A percentile compares a stretch with the other conserved stretches of the same genome.
Conservation (phyloP, 2,329 filamentous ascomycete species). For the Beauveria scarabaeidicola region DNA sequence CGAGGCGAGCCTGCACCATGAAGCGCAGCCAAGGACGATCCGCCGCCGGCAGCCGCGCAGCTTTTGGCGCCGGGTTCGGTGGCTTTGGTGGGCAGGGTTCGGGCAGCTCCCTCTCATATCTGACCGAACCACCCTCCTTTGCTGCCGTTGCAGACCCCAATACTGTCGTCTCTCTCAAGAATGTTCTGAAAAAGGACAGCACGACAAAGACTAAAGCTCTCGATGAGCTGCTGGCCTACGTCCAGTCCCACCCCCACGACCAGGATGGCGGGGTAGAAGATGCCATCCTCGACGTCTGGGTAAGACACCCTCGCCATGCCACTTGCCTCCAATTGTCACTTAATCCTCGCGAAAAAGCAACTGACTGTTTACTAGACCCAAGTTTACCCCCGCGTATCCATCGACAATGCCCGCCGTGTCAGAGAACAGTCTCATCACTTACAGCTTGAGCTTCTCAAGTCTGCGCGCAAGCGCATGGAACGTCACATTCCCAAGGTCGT, state of each 20-base stretch:
- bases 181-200: constrained; percentile 83
- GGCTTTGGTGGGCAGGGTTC: constrained; percentile 32
- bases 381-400: constrained; percentile 80
- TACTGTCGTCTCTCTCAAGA: constrained; percentile 84
- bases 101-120: constrained; percentile 63
- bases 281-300: constrained; percentile 80
- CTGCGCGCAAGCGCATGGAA: constrained; percentile 73
- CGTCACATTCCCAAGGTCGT: constrained; percentile 68
- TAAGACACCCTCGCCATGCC: constrained; percentile 24
- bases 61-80: constrained; percentile 25
- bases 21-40: constrained; percentile 4
- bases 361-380: constrained; percentile 49
- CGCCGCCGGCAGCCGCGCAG: not conserved
- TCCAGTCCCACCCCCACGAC: constrained; percentile 45
- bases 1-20: not conserved
- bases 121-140: constrained; percentile 77
- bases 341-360: not conserved
- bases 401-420: constrained; percentile 80
- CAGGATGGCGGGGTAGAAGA: constrained; percentile 63
- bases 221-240: constrained; percentile 67
- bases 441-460: constrained; percentile 54
- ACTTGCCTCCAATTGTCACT: not conserved
- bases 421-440: constrained; percentile 76
- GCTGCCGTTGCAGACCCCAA: constrained; percentile 69
- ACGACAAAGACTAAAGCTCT: constrained; percentile 86